A percentile compares a stretch with the other conserved stretches of the same genome.
These are phyloP conservation scores for Closterium sp. DNA, from an alignment of 139 green algal genomes.

Conservation along the genomic window DNA sequence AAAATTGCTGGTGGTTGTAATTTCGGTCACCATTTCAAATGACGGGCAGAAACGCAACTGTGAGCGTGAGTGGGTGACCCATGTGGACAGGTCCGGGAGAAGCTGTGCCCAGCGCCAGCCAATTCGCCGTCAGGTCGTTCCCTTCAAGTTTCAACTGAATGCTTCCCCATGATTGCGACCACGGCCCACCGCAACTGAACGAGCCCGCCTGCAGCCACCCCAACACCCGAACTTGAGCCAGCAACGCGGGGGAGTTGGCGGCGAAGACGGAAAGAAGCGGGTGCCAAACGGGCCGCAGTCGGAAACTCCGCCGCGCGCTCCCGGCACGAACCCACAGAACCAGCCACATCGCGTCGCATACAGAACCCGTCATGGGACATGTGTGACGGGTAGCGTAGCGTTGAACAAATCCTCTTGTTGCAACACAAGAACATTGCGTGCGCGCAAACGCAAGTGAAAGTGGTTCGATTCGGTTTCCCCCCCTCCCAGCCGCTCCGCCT, in stretches of 20 bases:
- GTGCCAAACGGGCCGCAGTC: not conserved
- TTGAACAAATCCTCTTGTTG: not conserved
- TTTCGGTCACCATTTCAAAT: no score
- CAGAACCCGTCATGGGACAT: no score
- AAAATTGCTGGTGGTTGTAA: no score
- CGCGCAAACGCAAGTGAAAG: not conserved
- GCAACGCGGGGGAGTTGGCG: not conserved
- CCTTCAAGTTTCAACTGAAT: not conserved
- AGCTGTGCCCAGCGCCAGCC: no score
- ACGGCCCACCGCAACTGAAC: not conserved
- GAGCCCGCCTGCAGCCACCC: not conserved
- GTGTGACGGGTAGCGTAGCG: no score
- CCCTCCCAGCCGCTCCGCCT: not conserved
- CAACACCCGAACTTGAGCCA: not conserved
- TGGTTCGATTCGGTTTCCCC: not conserved
- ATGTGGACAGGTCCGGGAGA: no score
- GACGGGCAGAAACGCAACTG: no score
- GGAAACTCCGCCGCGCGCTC: not conserved
- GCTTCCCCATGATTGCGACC: no score
- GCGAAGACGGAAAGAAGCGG: not conserved
- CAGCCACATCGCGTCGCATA: not conserved
- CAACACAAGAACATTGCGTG: not conserved
- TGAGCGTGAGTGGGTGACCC: no score
- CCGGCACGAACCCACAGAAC: not conserved
- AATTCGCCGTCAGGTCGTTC: not conserved